Percentiles rank a stretch among this genome's conserved stretches.
These are phyloP conservation scores for Geranium rotundifolium DNA, from an alignment of 345 rosid genomes.

Conservation along the genomic window DNA sequence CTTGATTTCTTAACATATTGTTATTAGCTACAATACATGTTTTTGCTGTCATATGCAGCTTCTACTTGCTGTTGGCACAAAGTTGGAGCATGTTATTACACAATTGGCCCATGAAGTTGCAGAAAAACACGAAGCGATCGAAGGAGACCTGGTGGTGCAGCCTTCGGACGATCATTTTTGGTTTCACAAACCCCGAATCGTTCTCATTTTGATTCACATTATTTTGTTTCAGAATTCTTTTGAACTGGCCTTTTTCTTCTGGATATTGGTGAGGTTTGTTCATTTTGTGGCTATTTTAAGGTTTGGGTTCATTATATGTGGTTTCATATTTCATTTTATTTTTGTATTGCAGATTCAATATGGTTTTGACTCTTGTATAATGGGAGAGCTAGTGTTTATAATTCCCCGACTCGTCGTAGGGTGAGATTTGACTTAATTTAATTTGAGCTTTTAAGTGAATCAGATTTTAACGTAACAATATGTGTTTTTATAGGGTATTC, in stretches of 20 bases:
- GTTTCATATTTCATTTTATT: not conserved
- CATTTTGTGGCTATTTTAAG: too few relatives aligned
- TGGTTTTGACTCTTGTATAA: constrained; percentile 63
- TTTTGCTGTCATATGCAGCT: constrained; percentile 25
- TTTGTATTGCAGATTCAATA: constrained; percentile 42
- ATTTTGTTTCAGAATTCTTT: constrained; percentile 83
- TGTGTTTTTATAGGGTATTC: constrained; percentile 23
- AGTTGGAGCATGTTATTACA: constrained; percentile 63
- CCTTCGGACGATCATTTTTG: constrained; percentile 79
- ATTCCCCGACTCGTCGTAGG: constrained; percentile 63
- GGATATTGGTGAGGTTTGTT: constrained; percentile 36
- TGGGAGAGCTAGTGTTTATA: constrained; percentile 46
- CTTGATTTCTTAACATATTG: too few relatives aligned
- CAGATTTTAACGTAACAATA: too few relatives aligned
- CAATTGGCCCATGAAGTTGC: constrained; percentile 66
- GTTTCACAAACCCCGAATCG: constrained; percentile 44
- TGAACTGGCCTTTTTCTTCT: constrained; percentile 77
- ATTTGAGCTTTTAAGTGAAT: too few relatives aligned
- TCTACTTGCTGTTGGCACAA: constrained; percentile 64
- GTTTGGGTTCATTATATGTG: not conserved
- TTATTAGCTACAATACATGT: too few relatives aligned
- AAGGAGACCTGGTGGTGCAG: constrained; percentile 60
- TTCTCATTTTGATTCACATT: constrained; percentile 62
- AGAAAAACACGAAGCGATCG: constrained; percentile 50
- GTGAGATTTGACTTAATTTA: constrained; percentile 19